Conservation (phyloP, 2,329 filamentous ascomycete species). For the Penicillium sp. region DNA sequence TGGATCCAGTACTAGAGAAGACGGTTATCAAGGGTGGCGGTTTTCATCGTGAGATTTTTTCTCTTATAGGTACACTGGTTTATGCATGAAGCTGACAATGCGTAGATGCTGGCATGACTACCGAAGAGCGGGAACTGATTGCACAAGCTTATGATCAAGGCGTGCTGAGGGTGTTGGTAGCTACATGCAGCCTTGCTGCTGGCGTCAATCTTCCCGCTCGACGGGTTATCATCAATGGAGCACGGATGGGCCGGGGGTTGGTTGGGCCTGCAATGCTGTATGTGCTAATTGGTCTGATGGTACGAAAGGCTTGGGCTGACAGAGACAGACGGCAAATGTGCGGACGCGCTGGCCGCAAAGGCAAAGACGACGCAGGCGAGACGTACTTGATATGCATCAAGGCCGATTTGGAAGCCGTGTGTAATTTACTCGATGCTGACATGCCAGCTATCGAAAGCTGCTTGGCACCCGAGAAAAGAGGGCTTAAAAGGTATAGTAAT, state of each 20-base stretch:
- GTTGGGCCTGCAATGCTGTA: conserved; percentile 78
- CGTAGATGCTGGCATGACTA: conserved; percentile 62
- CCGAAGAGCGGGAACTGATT: conserved; percentile 75
- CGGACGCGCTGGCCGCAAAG: conserved; percentile 77
- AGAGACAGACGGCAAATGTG: conserved; percentile 71
- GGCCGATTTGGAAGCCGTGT: conserved; percentile 70
- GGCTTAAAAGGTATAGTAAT: conserved; percentile 65
- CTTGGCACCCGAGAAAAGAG: conserved; percentile 68
- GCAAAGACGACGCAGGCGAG: conserved; percentile 77
- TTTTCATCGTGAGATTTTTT: conserved; percentile 69
- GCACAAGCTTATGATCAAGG: conserved; percentile 73
- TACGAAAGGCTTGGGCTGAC: conserved; percentile 30
- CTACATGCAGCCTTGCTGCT: conserved; percentile 80
- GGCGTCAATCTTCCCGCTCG: conserved; percentile 78
- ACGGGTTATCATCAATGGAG: conserved; percentile 76
- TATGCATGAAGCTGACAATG: conserved; percentile 36
- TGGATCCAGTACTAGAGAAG: conserved; percentile 69
- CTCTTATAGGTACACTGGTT: not conserved
- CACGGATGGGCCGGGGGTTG: conserved; percentile 75
- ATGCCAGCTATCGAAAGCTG: conserved; percentile 73
- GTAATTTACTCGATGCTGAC: conserved; percentile 74
- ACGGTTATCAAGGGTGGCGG: conserved; percentile 72
- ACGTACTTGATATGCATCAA: conserved; percentile 77
- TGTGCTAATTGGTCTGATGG: conserved; percentile 22
- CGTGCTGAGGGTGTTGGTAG: conserved; percentile 71